Percentiles rank a stretch among this genome's conserved stretches.
phyloP scores from a whole-genome alignment of 2,329 filamentous ascomycete genomes.

The Paecilomyces sp. region DNA sequence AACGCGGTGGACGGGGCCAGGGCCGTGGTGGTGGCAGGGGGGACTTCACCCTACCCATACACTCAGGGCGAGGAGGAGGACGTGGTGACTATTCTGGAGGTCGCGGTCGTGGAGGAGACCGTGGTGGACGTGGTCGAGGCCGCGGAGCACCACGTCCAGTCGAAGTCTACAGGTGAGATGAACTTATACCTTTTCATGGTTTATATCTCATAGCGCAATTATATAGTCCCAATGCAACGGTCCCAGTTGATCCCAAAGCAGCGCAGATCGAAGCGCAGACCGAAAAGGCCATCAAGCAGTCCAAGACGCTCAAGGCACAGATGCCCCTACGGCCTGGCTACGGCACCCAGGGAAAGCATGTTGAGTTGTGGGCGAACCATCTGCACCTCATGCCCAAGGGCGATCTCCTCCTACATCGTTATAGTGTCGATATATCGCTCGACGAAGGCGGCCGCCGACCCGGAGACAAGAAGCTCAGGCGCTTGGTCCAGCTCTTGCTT shows the following conservation, averaged over 20 bases:
- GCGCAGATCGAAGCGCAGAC: background rate
- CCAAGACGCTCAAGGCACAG: background rate
- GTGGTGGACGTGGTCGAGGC: background rate
- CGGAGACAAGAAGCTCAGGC: slow-evolving; percentile 37
- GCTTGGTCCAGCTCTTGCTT: slow-evolving; percentile 41
- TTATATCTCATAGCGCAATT: background rate
- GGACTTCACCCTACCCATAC: slow-evolving; percentile 2
- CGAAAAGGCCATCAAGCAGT: background rate
- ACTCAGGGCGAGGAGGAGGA: slow-evolving; percentile 12
- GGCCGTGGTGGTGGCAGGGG: slow-evolving; percentile 15
- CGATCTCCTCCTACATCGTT: slow-evolving; percentile 30
- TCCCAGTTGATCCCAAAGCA: background rate
- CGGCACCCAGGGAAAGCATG: slow-evolving; percentile 24
- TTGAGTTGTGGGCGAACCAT: slow-evolving; percentile 34
- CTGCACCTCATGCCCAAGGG: slow-evolving; percentile 28
- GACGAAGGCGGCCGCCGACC: slow-evolving; percentile 14
- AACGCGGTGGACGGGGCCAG: slow-evolving; percentile 14
- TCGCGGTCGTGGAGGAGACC: background rate
- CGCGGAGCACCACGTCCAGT: background rate
- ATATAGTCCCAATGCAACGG: background rate
- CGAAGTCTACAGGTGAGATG: background rate
- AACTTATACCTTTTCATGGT: background rate
- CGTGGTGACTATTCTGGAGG: background rate
- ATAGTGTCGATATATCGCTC: slow-evolving; percentile 29
- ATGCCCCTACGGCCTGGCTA: slow-evolving; percentile 21